Evolutionary conservation across 495 filamentous ascomycete species (phyloP).

Genomic region (Podospora anserina): DNA sequence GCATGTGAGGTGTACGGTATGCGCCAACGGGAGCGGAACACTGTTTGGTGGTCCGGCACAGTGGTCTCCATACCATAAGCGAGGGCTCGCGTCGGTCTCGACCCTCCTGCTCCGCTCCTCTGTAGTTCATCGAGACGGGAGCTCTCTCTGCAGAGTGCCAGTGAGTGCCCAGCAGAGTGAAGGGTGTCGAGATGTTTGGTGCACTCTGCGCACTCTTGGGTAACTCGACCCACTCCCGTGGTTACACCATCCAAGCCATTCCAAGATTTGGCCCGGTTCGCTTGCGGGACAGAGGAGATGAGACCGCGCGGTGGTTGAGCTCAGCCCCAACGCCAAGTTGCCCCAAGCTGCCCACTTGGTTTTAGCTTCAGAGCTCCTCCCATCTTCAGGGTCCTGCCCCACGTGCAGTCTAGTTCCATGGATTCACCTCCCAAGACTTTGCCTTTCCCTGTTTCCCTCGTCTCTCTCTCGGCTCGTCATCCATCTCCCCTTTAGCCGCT

Average conservation of each 20-base stretch:
- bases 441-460: neutral
- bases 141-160: no score
- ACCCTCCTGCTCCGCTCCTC: neutral
- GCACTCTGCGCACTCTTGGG: neutral
- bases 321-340: conserved; percentile 7
- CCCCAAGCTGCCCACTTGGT: conserved; percentile 3
- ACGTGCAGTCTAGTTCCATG: neutral
- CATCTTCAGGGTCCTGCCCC: neutral
- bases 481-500: neutral
- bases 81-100: neutral
- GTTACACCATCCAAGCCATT: neutral
- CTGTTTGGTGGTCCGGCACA: neutral
- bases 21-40: neutral
- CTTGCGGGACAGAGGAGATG: conserved; percentile 7
- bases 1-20: neutral
- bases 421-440: neutral
- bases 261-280: conserved; percentile 2
- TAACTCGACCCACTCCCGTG: neutral
- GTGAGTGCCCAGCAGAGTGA: neutral
- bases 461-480: neutral
- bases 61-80: neutral
- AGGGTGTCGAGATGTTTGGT: neutral
- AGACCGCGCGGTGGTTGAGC: neutral
- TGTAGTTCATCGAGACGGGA: neutral
- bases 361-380: neutral